Evolutionary conservation across 73 alveolate species (phyloP), one percentile per base, ranked within the genome.

Genomic region (Diophrys sp.): DNA sequence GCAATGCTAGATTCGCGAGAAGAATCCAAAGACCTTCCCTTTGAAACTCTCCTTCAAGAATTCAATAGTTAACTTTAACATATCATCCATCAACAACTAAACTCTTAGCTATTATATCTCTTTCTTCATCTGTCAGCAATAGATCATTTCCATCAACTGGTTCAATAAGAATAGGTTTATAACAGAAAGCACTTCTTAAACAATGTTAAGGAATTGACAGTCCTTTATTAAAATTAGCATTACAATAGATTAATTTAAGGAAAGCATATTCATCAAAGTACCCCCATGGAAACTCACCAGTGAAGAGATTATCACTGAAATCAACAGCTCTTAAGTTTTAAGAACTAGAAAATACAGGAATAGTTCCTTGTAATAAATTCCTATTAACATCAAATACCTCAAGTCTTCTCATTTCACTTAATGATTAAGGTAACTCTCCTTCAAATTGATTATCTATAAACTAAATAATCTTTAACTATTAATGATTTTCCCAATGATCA

Each of bases 231-330:
- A 82, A 82, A 33, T 74, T 74, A 14, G 70, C 90, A 29, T 30
- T 74, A 32, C 83, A 71, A 74, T 82, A 82, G 33, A 72, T 79
- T 1, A 87, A 67, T 14, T 75, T 56, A 27, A 75, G 30, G 69
- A 87, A 87, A 56, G 33, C 71, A 56, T 87, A 75, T 30, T 33
- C 77, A 14, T 56, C 44, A 56, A 87, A 87, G 69, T 76, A 87
- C 67, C 75, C 86, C 26, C n/a, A 54, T 11, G 94, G 94, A 54
- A 82, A 78, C 24, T 30, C 79, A 0, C 94, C 94, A 2, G 76
- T 53, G 67, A 87, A 77, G 25, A 54, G 23, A 70, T 87, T 87
- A 56, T 82, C 82, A 2, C 89, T 75, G 53, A 82, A 76, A 44
- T 87, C 94, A 26, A 82, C 73, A 25, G 79, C 91, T 27, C 34